Evolutionary conservation across 1,284 basidiomycete species (phyloP), one percentile per base, ranked within the genome.

Genomic region (Moesziomyces sp.): DNA sequence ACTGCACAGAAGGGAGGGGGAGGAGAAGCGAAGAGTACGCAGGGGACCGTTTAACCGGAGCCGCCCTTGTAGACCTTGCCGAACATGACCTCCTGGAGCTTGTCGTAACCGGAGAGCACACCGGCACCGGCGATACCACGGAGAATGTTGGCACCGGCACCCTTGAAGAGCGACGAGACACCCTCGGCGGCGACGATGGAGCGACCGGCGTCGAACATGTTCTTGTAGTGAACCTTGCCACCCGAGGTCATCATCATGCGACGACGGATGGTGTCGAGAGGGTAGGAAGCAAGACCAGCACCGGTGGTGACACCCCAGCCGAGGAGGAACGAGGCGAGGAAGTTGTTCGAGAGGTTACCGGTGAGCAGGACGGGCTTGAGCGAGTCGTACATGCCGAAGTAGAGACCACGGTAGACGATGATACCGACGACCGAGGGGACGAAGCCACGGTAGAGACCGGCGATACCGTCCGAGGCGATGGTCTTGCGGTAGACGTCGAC

Each of bases 71-170:
- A 83, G 67, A 82, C 81, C 80, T 85, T 85, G 75, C 84, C 85
- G 83, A 85, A 84, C 74, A 85, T 74, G 76, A 85, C 61, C 79
- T 85, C 82, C 86, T 96, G 94, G 85, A 95, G 90, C 87, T 94
- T 92, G 90, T 96, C 82, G 82, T 83, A 83, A 64, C 95, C 88
- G 45, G 94, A 94, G 83, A 97, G 87, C 77, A 96, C 94, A 93
- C 94, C 94, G 86, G 94, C 94, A 88, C 94, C 94, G 83, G 94
- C 94, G 85, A 96, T 92, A 90, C 94, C 93, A 91, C 94, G 94
- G 83, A 97, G 92, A 80, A 96, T 94, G 89, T 97, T 96, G 86
- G 94, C 94, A 89, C 93, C 94, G 84, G 94, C 93, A 78, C 82
- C 80, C 81, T 84, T 83, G 81, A 83, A 83, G 83, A 96, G 88